A percentile compares a stretch with the other conserved stretches of the same genome.
Evolutionary conservation across 192 early-diverging fungal genomes (phyloP).

Genomic region (Dissophora ornata): DNA sequence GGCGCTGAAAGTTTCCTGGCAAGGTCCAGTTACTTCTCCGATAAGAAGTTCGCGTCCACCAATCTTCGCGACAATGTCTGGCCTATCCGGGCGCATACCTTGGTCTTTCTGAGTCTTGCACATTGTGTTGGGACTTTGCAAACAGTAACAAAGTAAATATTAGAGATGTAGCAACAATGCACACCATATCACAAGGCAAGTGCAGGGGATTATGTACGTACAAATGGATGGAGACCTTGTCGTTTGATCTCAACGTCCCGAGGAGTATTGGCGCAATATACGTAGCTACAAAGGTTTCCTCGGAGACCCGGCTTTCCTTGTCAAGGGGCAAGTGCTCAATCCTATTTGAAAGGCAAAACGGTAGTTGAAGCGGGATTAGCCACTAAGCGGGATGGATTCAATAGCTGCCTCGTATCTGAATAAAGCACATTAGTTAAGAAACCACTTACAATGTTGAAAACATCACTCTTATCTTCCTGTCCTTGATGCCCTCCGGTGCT

Average conservation of each 20-base stretch:
- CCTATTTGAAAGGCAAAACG: constrained; percentile 6
- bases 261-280: constrained; percentile 11
- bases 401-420: neutral
- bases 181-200: constrained; percentile 1
- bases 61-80: constrained; percentile 9
- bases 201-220: neutral
- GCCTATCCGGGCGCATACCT: constrained; percentile 12
- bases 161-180: constrained; percentile 9
- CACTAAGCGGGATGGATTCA: no score
- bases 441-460: neutral
- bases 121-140: constrained; percentile 15
- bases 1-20: constrained; percentile 1
- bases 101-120: constrained; percentile 9
- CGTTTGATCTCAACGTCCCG: constrained; percentile 10
- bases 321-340: constrained; percentile 19
- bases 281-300: constrained; percentile 19
- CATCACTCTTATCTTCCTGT: constrained; percentile 1
- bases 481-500: constrained; percentile 3
- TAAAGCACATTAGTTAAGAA: neutral
- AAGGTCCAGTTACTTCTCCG: constrained; percentile 17
- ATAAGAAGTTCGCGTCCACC: constrained; percentile 9
- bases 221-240: constrained; percentile 15
- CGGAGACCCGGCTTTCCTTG: constrained; percentile 2
- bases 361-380: neutral
- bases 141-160: constrained; percentile 18